Evolutionary conservation across 2,329 filamentous ascomycete species (phyloP), one percentile per base, ranked within the genome.

Genomic region (Colletotrichum eleusines): DNA sequence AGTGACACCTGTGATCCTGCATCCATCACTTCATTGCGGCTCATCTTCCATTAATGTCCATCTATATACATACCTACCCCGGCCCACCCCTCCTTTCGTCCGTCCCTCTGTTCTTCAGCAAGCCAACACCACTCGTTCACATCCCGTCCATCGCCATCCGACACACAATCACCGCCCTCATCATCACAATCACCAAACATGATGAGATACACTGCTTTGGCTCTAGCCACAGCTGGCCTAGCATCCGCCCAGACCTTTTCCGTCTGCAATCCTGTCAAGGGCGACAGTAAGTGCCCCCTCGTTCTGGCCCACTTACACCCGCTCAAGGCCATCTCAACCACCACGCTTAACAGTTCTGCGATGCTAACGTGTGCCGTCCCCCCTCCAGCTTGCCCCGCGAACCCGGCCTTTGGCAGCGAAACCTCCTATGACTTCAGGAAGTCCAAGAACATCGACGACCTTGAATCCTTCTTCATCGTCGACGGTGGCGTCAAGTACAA

Each of bases 381-480:
- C 16, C 26, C 33, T 6, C 6, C 57, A 73, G 73, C 57, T 14
- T 74, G 73, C 61, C 55, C 59, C n/a, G 51, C 70, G 7, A 74
- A 74, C 66, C 63, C 72, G 11, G 73, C 73, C 12, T 72, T 74
- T 42, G 72, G 72, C 48, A 60, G 57, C 50, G 60, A 66, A 18
- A 60, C 58, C 58, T 42, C 5, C 50, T 73, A 63, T 61, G 63
- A 73, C 63, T 73, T 74, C 63, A 58, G 60, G n/a, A 44, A 23
- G 5, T 59, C 69, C 77, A 83, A 80, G 50, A 76, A 77, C 35
- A 58, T 73, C 51, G 83, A 81, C 51, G 77, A 77, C 50, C 78
- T 81, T 73, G 74, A 80, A 77, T 79, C 76, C 69, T 85, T 88
- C 74, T 93, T 92, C 80, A 88, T 84, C 0, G 81, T 87, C 12